Evolutionary conservation across 2,329 filamentous ascomycete species (phyloP).

Genomic region (Aspergillus neoniger): DNA sequence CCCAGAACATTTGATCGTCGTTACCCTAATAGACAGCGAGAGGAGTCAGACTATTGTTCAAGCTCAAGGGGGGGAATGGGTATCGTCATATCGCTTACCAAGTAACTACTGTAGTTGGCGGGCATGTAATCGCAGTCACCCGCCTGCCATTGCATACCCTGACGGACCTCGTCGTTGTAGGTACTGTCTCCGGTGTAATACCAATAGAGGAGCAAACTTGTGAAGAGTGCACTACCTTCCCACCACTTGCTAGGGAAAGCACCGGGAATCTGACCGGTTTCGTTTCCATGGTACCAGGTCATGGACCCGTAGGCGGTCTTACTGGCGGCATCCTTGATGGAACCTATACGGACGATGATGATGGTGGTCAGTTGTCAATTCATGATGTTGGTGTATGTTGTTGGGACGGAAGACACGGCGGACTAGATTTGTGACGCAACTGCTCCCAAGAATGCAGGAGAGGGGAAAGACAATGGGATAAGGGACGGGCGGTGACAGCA

Average conservation of each 20-base stretch:
- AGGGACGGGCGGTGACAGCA: background rate
- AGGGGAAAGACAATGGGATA: background rate
- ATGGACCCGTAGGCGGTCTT: slow-evolving; percentile 53
- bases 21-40: slow-evolving; percentile 53
- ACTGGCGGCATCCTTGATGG: slow-evolving; percentile 47
- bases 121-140: slow-evolving; percentile 42
- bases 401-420: too few relatives aligned
- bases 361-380: background rate
- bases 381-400: too few relatives aligned
- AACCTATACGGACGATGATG: slow-evolving; percentile 30
- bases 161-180: slow-evolving; percentile 61
- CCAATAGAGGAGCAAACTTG: slow-evolving; percentile 70
- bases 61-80: background rate
- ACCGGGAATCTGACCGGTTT: slow-evolving; percentile 53
- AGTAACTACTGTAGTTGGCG: slow-evolving; percentile 39
- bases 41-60: background rate
- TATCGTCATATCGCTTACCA: slow-evolving; percentile 12
- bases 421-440: too few relatives aligned
- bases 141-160: slow-evolving; percentile 36
- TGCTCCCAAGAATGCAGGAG: background rate
- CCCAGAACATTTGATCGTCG: slow-evolving; percentile 73
- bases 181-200: slow-evolving; percentile 64
- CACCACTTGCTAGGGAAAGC: slow-evolving; percentile 73
- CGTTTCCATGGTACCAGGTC: slow-evolving; percentile 55
- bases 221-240: slow-evolving; percentile 70